Base-by-base conservation (phyloP, 2,329 filamentous ascomycete species). In the Chaetomium globosum region DNA sequence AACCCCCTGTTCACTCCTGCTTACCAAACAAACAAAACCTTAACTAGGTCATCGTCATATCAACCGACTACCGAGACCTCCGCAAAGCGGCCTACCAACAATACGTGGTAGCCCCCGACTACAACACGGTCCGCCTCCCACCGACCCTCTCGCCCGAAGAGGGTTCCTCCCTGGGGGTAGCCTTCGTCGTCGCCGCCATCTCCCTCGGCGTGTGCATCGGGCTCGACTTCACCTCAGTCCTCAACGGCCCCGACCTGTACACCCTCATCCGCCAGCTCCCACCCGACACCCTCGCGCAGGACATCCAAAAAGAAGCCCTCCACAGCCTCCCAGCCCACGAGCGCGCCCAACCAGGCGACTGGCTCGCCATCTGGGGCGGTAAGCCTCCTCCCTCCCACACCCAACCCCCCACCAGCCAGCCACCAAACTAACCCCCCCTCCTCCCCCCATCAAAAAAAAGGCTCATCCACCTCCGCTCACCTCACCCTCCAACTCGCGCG, bases 311-410 rank as follows among this genome's bases (percentile, higher is more conserved):
- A 4, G 89, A 92, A 73, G 88, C 87, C 63, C 80, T 90, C n/a
- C 74, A 80, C 0, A 81, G 82, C 0, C 85, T 89, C 6, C 68
- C 73, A 0, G 72, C 77, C 1, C 71, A 74, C 0, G 87, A 90
- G 67, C 78, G 87, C 9, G 83, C 87, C 0, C 78, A 79, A 51
- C 70, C 76, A 0, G 89, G 87, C 0, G 89, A 93, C 66, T 92
- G 88, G 85, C 77, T 93, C 48, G 86, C 85, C 1, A 85, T 93
- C 55, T 93, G 90, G 89, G 90, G 90, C 64, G 90, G 86, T 80
- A 70, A 72, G 79, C 26, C 10, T 2, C 12, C 8, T 13, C 53
- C 69, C 7, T 19, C 12, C 51, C 26, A 13, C 28, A 51, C 49
- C 21, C 23, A 10, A 58, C 21, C 26, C 33, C 5, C 31, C 49